Percentiles rank a stretch among this genome's conserved stretches.
These are phyloP conservation scores for Boletus vinaceobasis DNA, from an alignment of 768 basidiomycete species.

Conservation along the genomic window DNA sequence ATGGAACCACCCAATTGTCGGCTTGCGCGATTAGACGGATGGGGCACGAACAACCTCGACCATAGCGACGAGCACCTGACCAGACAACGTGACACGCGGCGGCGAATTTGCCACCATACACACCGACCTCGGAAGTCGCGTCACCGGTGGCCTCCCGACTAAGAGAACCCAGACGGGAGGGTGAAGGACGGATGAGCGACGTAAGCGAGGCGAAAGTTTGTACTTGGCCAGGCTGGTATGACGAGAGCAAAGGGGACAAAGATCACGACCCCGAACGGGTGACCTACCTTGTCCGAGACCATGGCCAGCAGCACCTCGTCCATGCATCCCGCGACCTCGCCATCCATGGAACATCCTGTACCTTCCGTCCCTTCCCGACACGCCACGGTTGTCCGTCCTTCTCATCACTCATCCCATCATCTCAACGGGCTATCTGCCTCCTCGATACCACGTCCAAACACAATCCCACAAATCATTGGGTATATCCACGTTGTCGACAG, in stretches of 20 bases:
- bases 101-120: no score
- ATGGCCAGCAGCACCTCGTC: conserved; percentile 26
- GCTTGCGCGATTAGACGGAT: no score
- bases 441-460: conserved; percentile 20
- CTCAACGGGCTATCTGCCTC: conserved; percentile 27
- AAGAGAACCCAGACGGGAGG: no score
- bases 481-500: conserved; percentile 29
- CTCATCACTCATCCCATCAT: conserved; percentile 18
- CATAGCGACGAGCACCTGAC: no score
- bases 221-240: no score
- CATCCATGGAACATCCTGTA: conserved; percentile 12
- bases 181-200: no score
- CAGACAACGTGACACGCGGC: no score
- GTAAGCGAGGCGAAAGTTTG: no score
- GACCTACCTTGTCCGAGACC: conserved; percentile 26
- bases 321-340: conserved; percentile 17
- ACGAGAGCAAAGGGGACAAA: conserved; percentile 4
- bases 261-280: conserved; percentile 18
- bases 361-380: conserved; percentile 20
- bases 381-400: conserved; percentile 25
- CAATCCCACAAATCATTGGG: conserved; percentile 30
- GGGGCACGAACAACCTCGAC: no score
- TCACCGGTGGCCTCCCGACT: no score
- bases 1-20: no score
- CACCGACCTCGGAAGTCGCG: no score